These are phyloP conservation scores for Geoglossum glabrum DNA, from an alignment of 495 filamentous ascomycete species.

Conservation along the genomic window DNA sequence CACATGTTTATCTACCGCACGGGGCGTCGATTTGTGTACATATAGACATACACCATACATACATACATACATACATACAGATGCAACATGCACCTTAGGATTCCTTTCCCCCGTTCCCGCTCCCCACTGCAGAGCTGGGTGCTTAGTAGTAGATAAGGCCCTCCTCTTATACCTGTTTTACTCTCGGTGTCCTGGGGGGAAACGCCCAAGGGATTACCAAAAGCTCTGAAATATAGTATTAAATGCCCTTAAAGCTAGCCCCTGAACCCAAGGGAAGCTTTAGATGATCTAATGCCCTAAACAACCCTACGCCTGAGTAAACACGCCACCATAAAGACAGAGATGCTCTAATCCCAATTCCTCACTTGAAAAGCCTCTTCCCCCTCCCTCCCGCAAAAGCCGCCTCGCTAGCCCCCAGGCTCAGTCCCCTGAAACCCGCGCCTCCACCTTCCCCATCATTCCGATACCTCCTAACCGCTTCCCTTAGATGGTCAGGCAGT, in stretches of 20 bases:
- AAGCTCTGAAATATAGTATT: too few relatives aligned
- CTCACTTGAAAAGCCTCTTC: slow-evolving; percentile 20
- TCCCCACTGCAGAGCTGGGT: too few relatives aligned
- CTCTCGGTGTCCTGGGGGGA: too few relatives aligned
- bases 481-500: slow-evolving; percentile 62
- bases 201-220: too few relatives aligned
- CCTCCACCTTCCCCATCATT: slow-evolving; percentile 42
- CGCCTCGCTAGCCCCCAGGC: slow-evolving; percentile 31
- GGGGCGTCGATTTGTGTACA: not conserved
- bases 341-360: not conserved
- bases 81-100: not conserved
- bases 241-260: too few relatives aligned
- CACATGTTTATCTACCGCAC: not conserved
- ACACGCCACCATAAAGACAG: not conserved
- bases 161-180: too few relatives aligned
- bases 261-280: too few relatives aligned
- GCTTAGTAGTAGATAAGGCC: too few relatives aligned
- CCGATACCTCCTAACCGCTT: slow-evolving; percentile 56
- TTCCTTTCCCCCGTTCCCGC: not conserved
- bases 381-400: slow-evolving; percentile 15
- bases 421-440: slow-evolving; percentile 51
- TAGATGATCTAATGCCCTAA: too few relatives aligned
- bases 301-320: too few relatives aligned
- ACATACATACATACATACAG: too few relatives aligned
- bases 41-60: not conserved